Conservation (phyloP, 1,284 basidiomycete genomes). For the Cryptococcus neoformans region DNA sequence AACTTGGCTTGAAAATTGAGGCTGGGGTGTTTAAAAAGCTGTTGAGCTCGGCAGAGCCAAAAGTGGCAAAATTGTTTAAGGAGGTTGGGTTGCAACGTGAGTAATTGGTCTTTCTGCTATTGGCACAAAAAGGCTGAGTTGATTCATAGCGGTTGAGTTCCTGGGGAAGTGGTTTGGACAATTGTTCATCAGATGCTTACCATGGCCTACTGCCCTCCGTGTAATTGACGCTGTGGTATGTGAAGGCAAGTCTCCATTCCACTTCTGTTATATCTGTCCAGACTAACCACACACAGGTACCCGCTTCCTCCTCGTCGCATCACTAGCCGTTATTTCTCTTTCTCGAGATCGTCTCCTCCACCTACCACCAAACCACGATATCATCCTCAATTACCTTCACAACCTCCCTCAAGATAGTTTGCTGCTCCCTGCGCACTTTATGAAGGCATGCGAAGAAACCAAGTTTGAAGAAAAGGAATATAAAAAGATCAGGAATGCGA, state of each 20-base stretch:
- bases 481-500: conserved; percentile 30
- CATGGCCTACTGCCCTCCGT: conserved; percentile 68
- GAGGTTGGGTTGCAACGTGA: conserved; percentile 52
- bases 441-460: conserved; percentile 40
- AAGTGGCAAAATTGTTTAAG: conserved; percentile 61
- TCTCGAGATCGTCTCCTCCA: conserved; percentile 38
- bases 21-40: conserved; percentile 71
- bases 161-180: conserved; percentile 41
- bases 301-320: conserved; percentile 74
- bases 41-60: conserved; percentile 64
- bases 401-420: conserved; percentile 43
- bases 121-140: background rate
- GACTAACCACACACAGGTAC: conserved; percentile 57
- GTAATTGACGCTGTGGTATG: conserved; percentile 86
- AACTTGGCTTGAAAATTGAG: conserved; percentile 76
- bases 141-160: conserved; percentile 31
- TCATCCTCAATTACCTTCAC: conserved; percentile 34
- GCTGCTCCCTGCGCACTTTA: conserved; percentile 44
- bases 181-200: conserved; percentile 74
- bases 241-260: conserved; percentile 60
- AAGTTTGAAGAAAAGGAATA: conserved; percentile 44
- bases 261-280: background rate
- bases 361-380: conserved; percentile 19
- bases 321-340: conserved; percentile 62
- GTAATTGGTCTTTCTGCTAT: conserved; percentile 7